Evolutionary conservation across 2,329 filamentous ascomycete genomes (phyloP).

Genomic region (Pseudogymnoascus sp.): DNA sequence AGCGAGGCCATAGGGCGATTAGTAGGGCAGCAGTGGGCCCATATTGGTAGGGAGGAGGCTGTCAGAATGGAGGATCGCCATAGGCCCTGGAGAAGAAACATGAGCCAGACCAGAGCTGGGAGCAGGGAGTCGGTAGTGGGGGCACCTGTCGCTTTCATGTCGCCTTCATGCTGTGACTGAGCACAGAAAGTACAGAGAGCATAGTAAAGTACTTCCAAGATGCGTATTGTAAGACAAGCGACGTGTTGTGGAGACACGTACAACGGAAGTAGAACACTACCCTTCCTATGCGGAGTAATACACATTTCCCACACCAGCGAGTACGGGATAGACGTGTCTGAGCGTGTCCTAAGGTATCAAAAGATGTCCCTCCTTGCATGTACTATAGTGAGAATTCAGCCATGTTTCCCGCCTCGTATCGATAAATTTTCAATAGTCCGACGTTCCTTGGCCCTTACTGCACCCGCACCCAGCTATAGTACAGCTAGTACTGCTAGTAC

Average conservation of each 20-base stretch:
- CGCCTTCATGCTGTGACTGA: not conserved
- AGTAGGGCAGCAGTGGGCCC: not conserved
- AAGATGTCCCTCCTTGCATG: not conserved
- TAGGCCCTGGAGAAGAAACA: not conserved
- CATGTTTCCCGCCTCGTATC: not conserved
- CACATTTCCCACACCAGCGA: not conserved
- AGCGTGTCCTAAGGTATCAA: not conserved
- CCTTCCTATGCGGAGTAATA: not conserved
- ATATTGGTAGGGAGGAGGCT: not conserved
- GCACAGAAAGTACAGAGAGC: not conserved
- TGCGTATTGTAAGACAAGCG: not conserved
- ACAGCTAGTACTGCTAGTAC: not conserved
- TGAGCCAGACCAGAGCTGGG: not conserved
- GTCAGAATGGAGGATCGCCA: not conserved
- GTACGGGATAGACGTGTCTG: not conserved
- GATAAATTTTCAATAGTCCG: conserved; percentile 3
- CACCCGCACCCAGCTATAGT: not conserved
- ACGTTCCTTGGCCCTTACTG: not conserved
- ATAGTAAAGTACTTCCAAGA: not conserved
- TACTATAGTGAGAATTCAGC: not conserved
- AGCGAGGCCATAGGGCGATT: conserved; percentile 5
- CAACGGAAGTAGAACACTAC: not conserved
- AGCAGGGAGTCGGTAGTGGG: not conserved
- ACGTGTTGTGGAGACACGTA: not conserved
- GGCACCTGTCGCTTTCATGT: not conserved